Base-by-base conservation (phyloP, 768 basidiomycete species). In the Psilocybe tampanensis region DNA sequence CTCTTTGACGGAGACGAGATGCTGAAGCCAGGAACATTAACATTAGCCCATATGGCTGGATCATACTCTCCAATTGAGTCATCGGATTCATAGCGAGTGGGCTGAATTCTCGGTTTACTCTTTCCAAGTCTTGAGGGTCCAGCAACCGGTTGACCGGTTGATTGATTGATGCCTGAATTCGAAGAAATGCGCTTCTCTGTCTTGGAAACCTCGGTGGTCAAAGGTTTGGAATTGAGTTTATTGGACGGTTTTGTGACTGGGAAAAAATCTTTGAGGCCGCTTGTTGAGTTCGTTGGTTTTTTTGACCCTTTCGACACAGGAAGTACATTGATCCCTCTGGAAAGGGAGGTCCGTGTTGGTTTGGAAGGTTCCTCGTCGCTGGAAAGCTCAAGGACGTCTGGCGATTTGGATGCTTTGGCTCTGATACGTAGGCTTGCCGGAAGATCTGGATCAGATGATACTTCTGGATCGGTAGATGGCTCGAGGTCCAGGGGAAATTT, bases 231-330 rank as follows among this genome's bases (percentile, higher is more conserved):
- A 32, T 18, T 9, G 17, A 9, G 41, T 42, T 39, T 54, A 17
- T 51, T 19, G n/a, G 22, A 44, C 2, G 57, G 47, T 32, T 57
- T 55, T 9, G 49, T 36, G 15, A 61, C 58, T 3, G 62, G 45
- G 39, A 67, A 67, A 42, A 67, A 63, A 15, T 60, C 47, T 44
- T 63, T 61, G 24, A 60, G 22, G 45, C n/a, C 29, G 22, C 36
- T 51, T 36, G 13, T 34, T 6, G 22, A 60, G 24, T 33, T 43
- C 18, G 21, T 26, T 19, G 26, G 18, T 18, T 13, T 43, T 21
- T 9, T n/a, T 15, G 19, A 47, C 42, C 8, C 12, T 48, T 55
- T 63, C 29, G 61, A 62, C 44, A 47, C 61, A 11, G 64, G 63
- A n/a, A 63, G 54, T 44, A 62, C 62, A 15, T 33, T 51, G 19